These are phyloP conservation scores for Stachybotrys chartarum DNA, from an alignment of 2,329 filamentous ascomycete species.

Conservation along the genomic window DNA sequence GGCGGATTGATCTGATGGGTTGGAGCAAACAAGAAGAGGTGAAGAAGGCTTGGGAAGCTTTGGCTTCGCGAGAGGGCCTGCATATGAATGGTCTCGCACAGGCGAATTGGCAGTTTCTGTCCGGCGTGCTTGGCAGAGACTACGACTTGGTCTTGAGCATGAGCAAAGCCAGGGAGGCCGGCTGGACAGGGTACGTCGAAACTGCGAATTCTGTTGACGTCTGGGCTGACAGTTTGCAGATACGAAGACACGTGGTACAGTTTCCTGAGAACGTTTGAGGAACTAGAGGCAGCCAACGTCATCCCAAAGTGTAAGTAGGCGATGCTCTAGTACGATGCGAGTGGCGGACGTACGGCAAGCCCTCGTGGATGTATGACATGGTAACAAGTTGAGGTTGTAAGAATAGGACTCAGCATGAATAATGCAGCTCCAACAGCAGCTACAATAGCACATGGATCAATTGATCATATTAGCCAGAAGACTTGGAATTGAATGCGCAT, in stretches of 20 bases:
- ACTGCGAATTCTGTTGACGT: not conserved
- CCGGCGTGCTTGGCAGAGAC: not conserved
- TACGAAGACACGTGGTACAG: not conserved
- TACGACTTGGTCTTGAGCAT: not conserved
- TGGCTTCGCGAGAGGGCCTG: not conserved
- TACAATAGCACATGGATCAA: no score
- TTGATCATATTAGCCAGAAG: no score
- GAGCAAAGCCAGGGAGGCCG: not conserved
- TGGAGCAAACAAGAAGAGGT: conserved; percentile 1
- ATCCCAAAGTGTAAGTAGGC: not conserved
- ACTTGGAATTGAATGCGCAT: no score
- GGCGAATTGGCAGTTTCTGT: not conserved
- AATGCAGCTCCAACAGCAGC: no score
- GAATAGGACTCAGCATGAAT: no score
- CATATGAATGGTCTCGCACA: not conserved
- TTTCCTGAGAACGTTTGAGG: not conserved
- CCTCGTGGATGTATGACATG: no score
- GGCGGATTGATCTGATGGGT: not conserved
- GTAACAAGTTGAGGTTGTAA: no score
- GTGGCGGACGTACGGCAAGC: no score
- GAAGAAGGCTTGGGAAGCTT: not conserved
- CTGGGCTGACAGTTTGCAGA: not conserved
- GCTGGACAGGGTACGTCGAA: not conserved
- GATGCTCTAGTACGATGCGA: no score
- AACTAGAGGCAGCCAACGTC: not conserved